These are phyloP conservation scores for Physcia stellaris DNA, from an alignment of 495 filamentous ascomycete genomes.

Conservation along the genomic window DNA sequence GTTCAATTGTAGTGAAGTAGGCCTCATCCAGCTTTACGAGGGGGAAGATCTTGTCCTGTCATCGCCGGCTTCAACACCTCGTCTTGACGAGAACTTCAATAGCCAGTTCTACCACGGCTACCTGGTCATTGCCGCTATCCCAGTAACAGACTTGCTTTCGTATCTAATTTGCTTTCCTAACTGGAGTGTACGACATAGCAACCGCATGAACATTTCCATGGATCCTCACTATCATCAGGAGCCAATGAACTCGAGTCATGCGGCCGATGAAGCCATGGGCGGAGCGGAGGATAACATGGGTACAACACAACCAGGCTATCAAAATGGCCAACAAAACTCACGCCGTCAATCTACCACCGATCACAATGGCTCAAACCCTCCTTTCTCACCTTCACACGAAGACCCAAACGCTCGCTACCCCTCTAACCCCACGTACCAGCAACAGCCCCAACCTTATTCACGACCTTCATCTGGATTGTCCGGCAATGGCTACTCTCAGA, in stretches of 20 bases:
- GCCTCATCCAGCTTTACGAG: too few species aligned
- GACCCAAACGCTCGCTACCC: constrained; percentile 27
- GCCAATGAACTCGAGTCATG: constrained; percentile 11
- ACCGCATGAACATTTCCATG: too few species aligned
- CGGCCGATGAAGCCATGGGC: constrained; percentile 20
- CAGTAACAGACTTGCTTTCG: too few species aligned
- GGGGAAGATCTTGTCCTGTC: too few species aligned
- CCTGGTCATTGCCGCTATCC: too few species aligned
- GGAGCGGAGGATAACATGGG: constrained; percentile 24
- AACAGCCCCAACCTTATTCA: constrained; percentile 27
- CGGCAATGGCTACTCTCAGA: constrained; percentile 26
- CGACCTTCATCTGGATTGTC: constrained; percentile 38
- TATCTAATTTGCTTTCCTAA: too few species aligned
- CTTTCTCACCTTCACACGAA: constrained; percentile 28
- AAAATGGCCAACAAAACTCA: constrained; percentile 28
- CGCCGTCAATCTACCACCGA: constrained; percentile 29
- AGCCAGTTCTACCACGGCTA: too few species aligned
- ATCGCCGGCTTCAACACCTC: too few species aligned
- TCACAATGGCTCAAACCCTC: constrained; percentile 28
- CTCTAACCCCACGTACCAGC: constrained; percentile 28
- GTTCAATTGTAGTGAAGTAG: too few species aligned
- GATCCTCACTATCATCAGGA: constrained; percentile 21
- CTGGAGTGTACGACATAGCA: too few species aligned
- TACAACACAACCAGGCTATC: constrained; percentile 17
- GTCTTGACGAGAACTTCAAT: too few species aligned